Conservation (phyloP, 768 basidiomycete species). For the Phanerochaete sordida region DNA sequence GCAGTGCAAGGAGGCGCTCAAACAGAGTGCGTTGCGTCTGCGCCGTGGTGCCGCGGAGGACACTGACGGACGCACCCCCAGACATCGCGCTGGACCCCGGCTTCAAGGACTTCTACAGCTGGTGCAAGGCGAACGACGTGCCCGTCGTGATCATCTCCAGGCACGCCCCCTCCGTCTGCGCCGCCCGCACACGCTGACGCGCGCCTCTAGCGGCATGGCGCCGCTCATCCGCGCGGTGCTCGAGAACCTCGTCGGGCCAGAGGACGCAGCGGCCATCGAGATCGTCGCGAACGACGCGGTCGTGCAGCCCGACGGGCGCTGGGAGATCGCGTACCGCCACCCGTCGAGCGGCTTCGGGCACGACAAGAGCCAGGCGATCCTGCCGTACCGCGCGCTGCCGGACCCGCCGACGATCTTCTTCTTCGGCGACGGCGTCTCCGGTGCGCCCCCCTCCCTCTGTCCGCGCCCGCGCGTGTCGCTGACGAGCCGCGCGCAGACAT, state of each 20-base stretch:
- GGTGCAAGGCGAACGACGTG: slow-evolving; percentile 76
- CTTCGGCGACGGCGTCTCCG: slow-evolving; percentile 97
- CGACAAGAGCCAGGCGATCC: slow-evolving; percentile 93
- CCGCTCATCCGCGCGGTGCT: slow-evolving; percentile 91
- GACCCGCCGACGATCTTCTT: slow-evolving; percentile 85
- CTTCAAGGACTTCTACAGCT: slow-evolving; percentile 84
- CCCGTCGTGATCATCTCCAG: slow-evolving; percentile 94
- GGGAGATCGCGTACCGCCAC: slow-evolving; percentile 86
- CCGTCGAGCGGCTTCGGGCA: slow-evolving; percentile 90
- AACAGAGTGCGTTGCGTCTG: slow-evolving; percentile 50
- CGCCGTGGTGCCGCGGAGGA: background rate
- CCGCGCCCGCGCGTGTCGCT: background rate
- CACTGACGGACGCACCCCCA: slow-evolving; percentile 26
- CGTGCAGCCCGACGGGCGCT: slow-evolving; percentile 59
- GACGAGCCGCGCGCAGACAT: slow-evolving; percentile 52
- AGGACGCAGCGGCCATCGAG: slow-evolving; percentile 71
- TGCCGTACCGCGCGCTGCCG: slow-evolving; percentile 76
- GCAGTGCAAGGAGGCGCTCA: slow-evolving; percentile 76
- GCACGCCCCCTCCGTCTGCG: slow-evolving; percentile 32
- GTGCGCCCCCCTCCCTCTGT: slow-evolving; percentile 37
- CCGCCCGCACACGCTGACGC: background rate
- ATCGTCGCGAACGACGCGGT: slow-evolving; percentile 93
- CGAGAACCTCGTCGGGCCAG: slow-evolving; percentile 72
- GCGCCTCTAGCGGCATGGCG: slow-evolving; percentile 72
- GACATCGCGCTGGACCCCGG: slow-evolving; percentile 86